phyloP scores from a whole-genome alignment of 345 rosid species.

The Chamaenerion angustifolium region DNA sequence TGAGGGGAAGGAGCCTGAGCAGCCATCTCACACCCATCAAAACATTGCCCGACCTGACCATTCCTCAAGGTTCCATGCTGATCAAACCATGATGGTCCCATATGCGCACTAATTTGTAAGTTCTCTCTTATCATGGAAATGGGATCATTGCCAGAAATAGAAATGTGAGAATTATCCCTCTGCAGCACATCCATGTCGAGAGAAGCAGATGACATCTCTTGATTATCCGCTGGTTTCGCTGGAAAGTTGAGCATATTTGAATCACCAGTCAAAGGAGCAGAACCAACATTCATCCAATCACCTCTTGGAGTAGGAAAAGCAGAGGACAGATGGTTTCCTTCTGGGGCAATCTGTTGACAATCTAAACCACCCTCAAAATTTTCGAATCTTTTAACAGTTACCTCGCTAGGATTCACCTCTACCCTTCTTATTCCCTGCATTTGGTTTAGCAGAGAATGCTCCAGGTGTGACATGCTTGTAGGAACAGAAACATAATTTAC shows the following conservation, averaged over 20 bases:
- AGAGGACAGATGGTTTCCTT: conserved; percentile 25
- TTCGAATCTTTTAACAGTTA: conserved; percentile 37
- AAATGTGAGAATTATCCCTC: conserved; percentile 23
- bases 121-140: conserved; percentile 29
- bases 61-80: conserved; percentile 55
- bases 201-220: conserved; percentile 12
- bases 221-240: conserved; percentile 5
- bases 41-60: conserved; percentile 38
- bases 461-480: conserved; percentile 24
- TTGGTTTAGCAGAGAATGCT: conserved; percentile 33
- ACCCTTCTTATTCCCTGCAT: conserved; percentile 39
- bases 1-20: conserved; percentile 22
- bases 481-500: conserved; percentile 16
- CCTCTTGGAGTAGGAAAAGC: conserved; percentile 20
- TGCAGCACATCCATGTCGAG: conserved; percentile 21
- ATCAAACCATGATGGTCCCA: conserved; percentile 76
- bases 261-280: conserved; percentile 21
- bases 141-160: conserved; percentile 18
- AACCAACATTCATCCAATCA: conserved; percentile 15
- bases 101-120: conserved; percentile 50
- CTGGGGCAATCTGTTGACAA: conserved; percentile 25
- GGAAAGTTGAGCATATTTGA: conserved; percentile 21
- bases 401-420: conserved; percentile 31
- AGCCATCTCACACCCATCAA: conserved; percentile 26
- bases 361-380: conserved; percentile 27